Base-by-base conservation (phyloP, 164 flowering plant genomes). In the Sedum album region DNA sequence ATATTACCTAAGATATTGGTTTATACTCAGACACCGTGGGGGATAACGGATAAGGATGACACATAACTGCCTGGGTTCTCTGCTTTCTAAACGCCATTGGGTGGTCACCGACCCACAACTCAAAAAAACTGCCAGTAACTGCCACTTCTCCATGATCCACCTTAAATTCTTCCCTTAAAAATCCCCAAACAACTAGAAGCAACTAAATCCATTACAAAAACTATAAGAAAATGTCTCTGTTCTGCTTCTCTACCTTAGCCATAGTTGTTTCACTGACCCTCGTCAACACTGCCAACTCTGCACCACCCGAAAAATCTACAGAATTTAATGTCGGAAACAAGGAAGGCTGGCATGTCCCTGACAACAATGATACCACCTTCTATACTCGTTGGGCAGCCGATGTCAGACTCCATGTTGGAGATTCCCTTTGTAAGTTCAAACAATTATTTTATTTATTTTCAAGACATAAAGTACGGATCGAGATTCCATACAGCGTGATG, bases 371-470 rank as follows among this genome's bases (percentile, higher is more conserved):
- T 28, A 35, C 66, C 38, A 8, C 35, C 15, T 64, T 64, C 8
- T 64, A 64, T 28, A n/a, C 41, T 9, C 66, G 28, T 17, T 64
- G 66, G 66, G 44, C 44, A 4, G 66, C 41, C 1, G 41, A 39
- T 18, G 20, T 20, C 25, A 20, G 28, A 28, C 20, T 64, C 28
- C 66, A 64, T n/a, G 66, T 64, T 25, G 66, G 66, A 20, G 66
- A 64, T 64, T 64, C 66, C 26, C 66, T 64, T 9, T 64, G 66
- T 64, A 64, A 64, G 66, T 64, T 28, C 42, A 33, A 9, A 17
- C 18, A 1, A 6, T 26, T 17, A 3, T 63, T 63, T 25, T 61
- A 28, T 20, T 31, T 31, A 13, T 30, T 31, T 41, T 10, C 11
- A 41, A 4, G 2, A 41, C 46, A 41, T 41, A 41, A 41, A 41